Base-by-base conservation (phyloP, 805 yeast genomes). In the Candida multigemmis region DNA sequence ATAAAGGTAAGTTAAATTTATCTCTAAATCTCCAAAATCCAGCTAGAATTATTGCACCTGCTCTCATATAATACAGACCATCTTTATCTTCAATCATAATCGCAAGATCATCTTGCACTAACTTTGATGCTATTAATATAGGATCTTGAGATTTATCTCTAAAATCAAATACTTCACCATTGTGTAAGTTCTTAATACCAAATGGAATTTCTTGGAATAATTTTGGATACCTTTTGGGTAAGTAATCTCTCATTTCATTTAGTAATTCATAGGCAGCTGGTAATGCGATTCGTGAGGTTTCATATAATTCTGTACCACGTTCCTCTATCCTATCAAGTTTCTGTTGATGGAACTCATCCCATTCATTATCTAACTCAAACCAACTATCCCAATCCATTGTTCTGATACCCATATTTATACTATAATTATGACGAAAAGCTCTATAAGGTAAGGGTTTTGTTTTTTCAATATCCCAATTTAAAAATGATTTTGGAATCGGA, bases 21-120 rank as follows among this genome's bases (percentile, higher is more conserved):
- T 77, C 84, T 28, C 52, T 61, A 22, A 77, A 60, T 42, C 81
- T 59, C 84, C 84, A 77, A 47, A 76, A 77, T 0, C 78, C 84
- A 3, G 85, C 77, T 24, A 77, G 57, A 41, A 73, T 55, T 26
- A 77, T 71, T 4, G 78, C 70, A 3, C 82, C 85, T 16, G 71
- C 76, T 38, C 66, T 68, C 29, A 77, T 54, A 18, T 53, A 53
- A 42, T 74, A 76, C 27, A 69, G 64, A 6, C 81, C 83, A 20
- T 73, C 62, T 13, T 59, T 62, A 26, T 61, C 56, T 40, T 77
- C 84, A 27, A 74, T 50, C 79, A 77, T 71, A 13, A 77, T 58
- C 4, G 83, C 84, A 27, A 76, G 49, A 44, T 77, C 84, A 46
- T 77, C 84, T 47, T 77, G 84, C 9, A 68, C 49, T 49, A 75